Evolutionary conservation across 805 yeast species (phyloP).

Genomic region (Candida sakaeoensis): DNA sequence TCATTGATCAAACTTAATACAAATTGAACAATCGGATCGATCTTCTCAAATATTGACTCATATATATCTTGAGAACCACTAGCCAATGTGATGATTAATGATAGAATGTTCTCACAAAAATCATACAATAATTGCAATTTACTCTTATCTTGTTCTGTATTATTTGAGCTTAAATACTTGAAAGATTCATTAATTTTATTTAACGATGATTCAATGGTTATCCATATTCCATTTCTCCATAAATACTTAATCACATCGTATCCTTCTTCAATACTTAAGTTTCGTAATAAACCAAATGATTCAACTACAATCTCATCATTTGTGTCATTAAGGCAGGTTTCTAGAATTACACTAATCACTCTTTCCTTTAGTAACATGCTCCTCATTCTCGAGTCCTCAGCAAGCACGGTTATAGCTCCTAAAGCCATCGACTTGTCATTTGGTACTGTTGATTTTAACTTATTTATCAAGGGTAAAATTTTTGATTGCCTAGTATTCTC

Average conservation of each 20-base stretch:
- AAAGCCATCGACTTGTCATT: slow-evolving; percentile 78
- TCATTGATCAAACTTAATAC: slow-evolving; percentile 31
- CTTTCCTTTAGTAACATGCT: slow-evolving; percentile 65
- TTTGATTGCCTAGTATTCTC: slow-evolving; percentile 49
- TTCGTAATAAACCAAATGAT: slow-evolving; percentile 76
- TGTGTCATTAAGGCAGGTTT: slow-evolving; percentile 60
- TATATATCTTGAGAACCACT: slow-evolving; percentile 53
- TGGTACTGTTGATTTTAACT: slow-evolving; percentile 57
- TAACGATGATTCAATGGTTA: slow-evolving; percentile 50
- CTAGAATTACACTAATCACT: slow-evolving; percentile 59
- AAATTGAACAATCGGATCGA: slow-evolving; percentile 37
- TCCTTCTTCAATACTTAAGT: slow-evolving; percentile 81
- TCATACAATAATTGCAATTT: slow-evolving; percentile 54
- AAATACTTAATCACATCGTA: slow-evolving; percentile 70
- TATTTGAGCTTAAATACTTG: slow-evolving; percentile 31
- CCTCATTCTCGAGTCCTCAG: slow-evolving; percentile 67
- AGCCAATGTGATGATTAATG: slow-evolving; percentile 63
- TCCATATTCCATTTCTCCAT: slow-evolving; percentile 80
- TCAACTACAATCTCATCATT: slow-evolving; percentile 76
- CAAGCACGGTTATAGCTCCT: slow-evolving; percentile 64
- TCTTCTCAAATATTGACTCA: slow-evolving; percentile 43
- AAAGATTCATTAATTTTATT: slow-evolving; percentile 50
- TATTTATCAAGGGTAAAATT: slow-evolving; percentile 64
- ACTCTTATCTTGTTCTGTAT: slow-evolving; percentile 32
- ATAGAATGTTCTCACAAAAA: slow-evolving; percentile 67